Conservation (phyloP, 176 grass and related monocot genomes). For the Oryza glumipatula region DNA sequence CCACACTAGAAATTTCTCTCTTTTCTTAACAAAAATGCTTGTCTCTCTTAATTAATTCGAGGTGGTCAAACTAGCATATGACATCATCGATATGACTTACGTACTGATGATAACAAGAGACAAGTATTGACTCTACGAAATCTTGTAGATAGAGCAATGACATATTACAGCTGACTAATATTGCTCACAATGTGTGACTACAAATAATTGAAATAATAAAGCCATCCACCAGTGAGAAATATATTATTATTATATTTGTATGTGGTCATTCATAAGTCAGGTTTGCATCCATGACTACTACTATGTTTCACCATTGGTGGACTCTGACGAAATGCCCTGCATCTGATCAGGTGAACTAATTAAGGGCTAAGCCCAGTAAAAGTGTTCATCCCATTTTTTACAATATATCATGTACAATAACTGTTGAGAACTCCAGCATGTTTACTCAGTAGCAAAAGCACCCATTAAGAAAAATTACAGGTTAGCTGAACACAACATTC, state of each 20-base stretch:
- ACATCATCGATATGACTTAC: background rate
- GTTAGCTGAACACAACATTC: background rate
- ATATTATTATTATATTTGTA: background rate
- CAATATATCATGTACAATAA: background rate
- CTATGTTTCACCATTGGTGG: background rate
- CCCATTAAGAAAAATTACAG: background rate
- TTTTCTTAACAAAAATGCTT: background rate
- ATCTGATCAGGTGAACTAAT: background rate
- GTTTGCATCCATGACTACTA: background rate
- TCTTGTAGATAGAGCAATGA: background rate
- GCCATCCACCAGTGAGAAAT: background rate
- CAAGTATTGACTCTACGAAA: background rate
- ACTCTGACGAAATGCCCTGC: background rate
- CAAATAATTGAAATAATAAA: background rate
- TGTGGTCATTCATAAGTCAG: background rate
- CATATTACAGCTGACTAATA: background rate
- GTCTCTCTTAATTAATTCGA: background rate
- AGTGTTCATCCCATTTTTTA: too few species aligned
- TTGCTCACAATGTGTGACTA: background rate
- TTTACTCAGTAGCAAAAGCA: background rate
- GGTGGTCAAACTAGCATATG: background rate
- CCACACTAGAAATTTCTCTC: background rate
- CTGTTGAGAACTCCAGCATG: background rate
- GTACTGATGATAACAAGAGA: constrained; percentile 6
- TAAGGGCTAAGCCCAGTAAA: too few species aligned